Percentiles rank a stretch among this genome's conserved stretches.
Conservation (phyloP, 2,329 filamentous ascomycete genomes). For the Didymosphaeria variabile region DNA sequence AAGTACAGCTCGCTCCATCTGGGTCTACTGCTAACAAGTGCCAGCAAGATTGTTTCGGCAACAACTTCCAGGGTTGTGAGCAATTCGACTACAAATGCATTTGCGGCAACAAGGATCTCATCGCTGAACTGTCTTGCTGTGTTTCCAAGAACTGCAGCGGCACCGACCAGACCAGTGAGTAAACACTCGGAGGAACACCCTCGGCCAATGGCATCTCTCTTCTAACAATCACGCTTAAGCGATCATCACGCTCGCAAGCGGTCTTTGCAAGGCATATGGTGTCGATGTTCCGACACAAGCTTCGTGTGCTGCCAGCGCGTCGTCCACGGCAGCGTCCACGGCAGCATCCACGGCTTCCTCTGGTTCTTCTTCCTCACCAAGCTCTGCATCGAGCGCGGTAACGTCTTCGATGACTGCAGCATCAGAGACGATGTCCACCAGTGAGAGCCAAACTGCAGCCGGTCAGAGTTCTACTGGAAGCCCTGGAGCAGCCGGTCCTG, state of each 20-base stretch:
- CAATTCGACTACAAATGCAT: constrained; percentile 54
- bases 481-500: constrained; percentile 33
- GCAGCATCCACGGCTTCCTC: constrained; percentile 20
- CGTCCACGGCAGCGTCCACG: constrained; percentile 23
- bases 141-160: constrained; percentile 46
- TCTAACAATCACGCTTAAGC: constrained; percentile 36
- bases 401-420: constrained; percentile 5
- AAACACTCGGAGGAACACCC: not conserved
- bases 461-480: constrained; percentile 14
- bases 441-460: constrained; percentile 4
- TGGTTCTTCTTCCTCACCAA: constrained; percentile 10
- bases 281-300: constrained; percentile 51
- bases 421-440: constrained; percentile 9
- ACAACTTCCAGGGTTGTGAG: constrained; percentile 49
- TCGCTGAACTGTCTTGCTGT: constrained; percentile 53
- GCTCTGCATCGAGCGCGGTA: constrained; percentile 7
- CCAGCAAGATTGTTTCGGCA: constrained; percentile 48
- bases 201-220: no score
- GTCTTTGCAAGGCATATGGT: constrained; percentile 51
- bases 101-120: constrained; percentile 49
- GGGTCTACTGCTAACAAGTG: constrained; percentile 9
- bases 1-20: constrained; percentile 15
- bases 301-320: constrained; percentile 43
- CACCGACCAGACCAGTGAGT: constrained; percentile 46
- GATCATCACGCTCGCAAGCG: constrained; percentile 53